Base-by-base conservation (phyloP, 441 rosid species). In the Euphorbia celastroides region DNA sequence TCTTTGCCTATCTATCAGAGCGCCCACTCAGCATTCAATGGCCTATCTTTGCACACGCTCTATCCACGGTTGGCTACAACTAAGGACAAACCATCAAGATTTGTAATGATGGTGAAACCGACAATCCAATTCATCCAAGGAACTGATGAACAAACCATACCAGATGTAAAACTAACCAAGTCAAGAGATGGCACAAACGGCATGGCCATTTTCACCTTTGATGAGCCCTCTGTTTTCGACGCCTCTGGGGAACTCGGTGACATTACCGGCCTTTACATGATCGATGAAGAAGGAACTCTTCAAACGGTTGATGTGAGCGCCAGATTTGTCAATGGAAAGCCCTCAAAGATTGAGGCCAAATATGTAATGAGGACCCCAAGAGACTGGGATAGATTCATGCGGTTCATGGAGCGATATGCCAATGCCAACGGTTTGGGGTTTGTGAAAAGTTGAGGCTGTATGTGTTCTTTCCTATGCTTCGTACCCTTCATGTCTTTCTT, bases 381-480 rank as follows among this genome's bases (percentile, higher is more conserved):
- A 20, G 99, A 91, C 14, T 89, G 99, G 96, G 99, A 91, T 65
- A 80, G 99, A 69, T 91, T 94, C 83, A 89, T 89, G 99, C 86
- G 97, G 76, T 94, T 94, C 82, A 89, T 94, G 97, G 96, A 94
- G 72, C 85, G 92, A 42, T 94, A 91, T 79, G 89, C 97, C 0
- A 80, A 87, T 69, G 92, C 79, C 51, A 89, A 91, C 26, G 96
- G 97, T 55, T 82, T 91, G 79, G 85, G 85, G 64, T 93, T 91
- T 68, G 69, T 93, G 77, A 91, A 94, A 68, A 89, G 81, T 60
- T 85, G 85, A 86, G 83, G 84, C 82, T 57, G 63, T 74, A 66
- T 68, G 61, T 34, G 55, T 78, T 50, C 75, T 67, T 71, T 68
- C 19, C 60, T 51, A 36, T 48, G 16, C 50, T 60, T 64, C 58